Percentiles rank a stretch among this genome's conserved stretches.
These are phyloP conservation scores for Eucalyptus victrix DNA, from an alignment of 345 rosid species.

Conservation along the genomic window DNA sequence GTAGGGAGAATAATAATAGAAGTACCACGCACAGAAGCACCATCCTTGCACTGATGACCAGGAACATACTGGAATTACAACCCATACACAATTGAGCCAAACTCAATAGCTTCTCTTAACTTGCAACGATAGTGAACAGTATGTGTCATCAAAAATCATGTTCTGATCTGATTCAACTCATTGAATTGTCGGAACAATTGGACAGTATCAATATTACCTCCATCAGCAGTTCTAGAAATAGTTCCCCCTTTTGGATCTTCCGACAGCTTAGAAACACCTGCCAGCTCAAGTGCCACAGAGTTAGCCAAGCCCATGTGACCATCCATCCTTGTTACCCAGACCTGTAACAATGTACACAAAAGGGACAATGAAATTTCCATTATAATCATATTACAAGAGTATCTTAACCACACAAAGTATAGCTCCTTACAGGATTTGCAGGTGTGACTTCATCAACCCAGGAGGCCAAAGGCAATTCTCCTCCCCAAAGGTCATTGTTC, in stretches of 20 bases:
- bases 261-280: slow-evolving; percentile 41
- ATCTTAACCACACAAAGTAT: neutral
- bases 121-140: neutral
- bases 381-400: neutral
- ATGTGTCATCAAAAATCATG: neutral
- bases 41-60: neutral
- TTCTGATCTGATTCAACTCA: neutral
- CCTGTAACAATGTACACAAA: slow-evolving; percentile 13
- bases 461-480: slow-evolving; percentile 66
- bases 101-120: neutral
- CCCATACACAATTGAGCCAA: neutral
- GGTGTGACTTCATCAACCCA: slow-evolving; percentile 80
- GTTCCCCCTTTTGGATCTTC: slow-evolving; percentile 74
- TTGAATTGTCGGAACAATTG: neutral
- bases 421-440: slow-evolving; percentile 54
- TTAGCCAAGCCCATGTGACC: slow-evolving; percentile 94
- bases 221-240: slow-evolving; percentile 36
- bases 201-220: slow-evolving; percentile 30
- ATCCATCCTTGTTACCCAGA: slow-evolving; percentile 83
- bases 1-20: neutral
- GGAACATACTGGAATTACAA: neutral
- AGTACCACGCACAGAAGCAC: neutral
- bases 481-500: slow-evolving; percentile 98
- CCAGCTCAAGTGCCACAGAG: slow-evolving; percentile 54
- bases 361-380: neutral